Conservation (phyloP, 2,329 filamentous ascomycete species). For the Ophiosphaerella korrae region DNA sequence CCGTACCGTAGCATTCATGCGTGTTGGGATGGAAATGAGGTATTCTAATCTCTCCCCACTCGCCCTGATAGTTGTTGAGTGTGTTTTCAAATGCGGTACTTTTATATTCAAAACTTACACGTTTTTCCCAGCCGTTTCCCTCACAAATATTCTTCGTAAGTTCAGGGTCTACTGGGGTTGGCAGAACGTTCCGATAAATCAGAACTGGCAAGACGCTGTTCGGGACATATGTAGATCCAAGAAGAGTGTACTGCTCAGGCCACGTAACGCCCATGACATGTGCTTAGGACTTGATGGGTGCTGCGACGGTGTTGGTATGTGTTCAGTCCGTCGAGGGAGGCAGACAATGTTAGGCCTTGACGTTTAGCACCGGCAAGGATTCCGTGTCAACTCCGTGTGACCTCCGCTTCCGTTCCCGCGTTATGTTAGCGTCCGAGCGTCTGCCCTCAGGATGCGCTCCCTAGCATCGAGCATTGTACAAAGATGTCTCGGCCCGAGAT, state of each 20-base stretch:
- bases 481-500: neutral
- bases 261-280: slow-evolving; percentile 1
- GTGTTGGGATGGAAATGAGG: slow-evolving; percentile 46
- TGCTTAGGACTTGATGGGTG: neutral
- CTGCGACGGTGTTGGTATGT: neutral
- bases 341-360: no score
- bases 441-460: no score
- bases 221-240: slow-evolving; percentile 15
- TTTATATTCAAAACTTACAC: slow-evolving; percentile 10
- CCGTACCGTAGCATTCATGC: slow-evolving; percentile 46
- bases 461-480: no score
- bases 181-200: slow-evolving; percentile 42
- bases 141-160: slow-evolving; percentile 31
- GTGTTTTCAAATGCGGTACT: neutral
- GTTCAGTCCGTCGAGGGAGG: no score
- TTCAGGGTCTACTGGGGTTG: slow-evolving; percentile 27
- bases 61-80: slow-evolving; percentile 15
- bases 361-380: no score
- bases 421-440: no score
- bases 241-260: slow-evolving; percentile 10
- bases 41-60: slow-evolving; percentile 31
- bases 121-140: slow-evolving; percentile 42
- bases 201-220: slow-evolving; percentile 45
- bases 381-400: no score
- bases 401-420: no score